Evolutionary conservation across 2,329 filamentous ascomycete genomes (phyloP).

Genomic region (Basipetospora chlamydospora): DNA sequence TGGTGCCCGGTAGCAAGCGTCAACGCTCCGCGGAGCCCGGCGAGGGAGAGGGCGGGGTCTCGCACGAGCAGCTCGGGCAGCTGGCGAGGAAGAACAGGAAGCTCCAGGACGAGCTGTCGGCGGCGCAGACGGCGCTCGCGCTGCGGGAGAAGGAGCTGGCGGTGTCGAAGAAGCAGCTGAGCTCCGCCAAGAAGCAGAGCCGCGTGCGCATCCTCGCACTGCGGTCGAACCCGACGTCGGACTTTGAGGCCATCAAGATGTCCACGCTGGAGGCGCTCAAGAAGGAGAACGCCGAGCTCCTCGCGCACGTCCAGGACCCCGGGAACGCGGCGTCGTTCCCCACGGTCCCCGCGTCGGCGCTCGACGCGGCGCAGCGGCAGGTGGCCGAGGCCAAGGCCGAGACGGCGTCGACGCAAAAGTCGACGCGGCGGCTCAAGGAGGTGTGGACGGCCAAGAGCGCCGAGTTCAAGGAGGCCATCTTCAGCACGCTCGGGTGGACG

Average conservation of each 20-base stretch:
- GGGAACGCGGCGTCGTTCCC: conserved; percentile 30
- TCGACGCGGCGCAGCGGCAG: conserved; percentile 62
- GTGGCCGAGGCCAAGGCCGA: conserved; percentile 57
- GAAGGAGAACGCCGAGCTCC: conserved; percentile 70
- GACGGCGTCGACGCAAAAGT: conserved; percentile 63
- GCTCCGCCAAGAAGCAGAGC: conserved; percentile 47
- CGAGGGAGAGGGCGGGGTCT: conserved; percentile 32
- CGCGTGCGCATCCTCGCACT: conserved; percentile 74
- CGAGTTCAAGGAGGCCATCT: conserved; percentile 92
- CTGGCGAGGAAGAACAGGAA: conserved; percentile 78
- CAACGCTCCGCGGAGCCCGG: conserved; percentile 45
- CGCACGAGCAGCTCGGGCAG: conserved; percentile 62
- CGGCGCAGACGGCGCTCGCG: conserved; percentile 53
- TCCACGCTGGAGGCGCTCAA: conserved; percentile 63
- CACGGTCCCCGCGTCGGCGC: conserved; percentile 60
- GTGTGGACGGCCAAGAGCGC: conserved; percentile 84
- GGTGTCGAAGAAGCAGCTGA: conserved; percentile 59
- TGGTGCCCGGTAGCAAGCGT: conserved; percentile 57
- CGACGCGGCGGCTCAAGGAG: conserved; percentile 72
- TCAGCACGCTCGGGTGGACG: conserved; percentile 83
- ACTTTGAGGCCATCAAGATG: conserved; percentile 72
- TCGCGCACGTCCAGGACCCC: conserved; percentile 49
- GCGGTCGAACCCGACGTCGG: conserved; percentile 80
- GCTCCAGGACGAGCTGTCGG: conserved; percentile 62
- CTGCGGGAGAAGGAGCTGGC: conserved; percentile 63